Evolutionary conservation across 495 filamentous ascomycete species (phyloP).

Genomic region (Tirmania nivea): DNA sequence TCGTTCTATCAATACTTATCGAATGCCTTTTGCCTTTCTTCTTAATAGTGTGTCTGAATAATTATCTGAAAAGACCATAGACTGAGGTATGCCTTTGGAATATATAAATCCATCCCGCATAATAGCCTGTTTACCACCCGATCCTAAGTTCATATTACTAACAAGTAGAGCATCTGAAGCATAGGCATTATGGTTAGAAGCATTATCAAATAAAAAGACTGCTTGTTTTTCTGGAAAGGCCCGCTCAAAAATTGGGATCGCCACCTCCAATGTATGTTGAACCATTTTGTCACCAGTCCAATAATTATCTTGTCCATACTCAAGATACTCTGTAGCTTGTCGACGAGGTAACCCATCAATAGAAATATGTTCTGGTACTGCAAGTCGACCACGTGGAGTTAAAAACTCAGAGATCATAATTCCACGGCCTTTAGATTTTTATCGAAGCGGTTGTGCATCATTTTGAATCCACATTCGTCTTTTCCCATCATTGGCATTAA

Average conservation of each 20-base stretch:
- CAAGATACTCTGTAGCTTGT: conserved; percentile 1
- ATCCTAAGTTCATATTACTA: conserved; percentile 1
- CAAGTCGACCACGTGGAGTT: not conserved
- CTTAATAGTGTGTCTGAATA: not conserved
- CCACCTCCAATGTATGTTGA: not conserved
- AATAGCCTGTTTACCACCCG: not conserved
- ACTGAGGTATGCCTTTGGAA: not conserved
- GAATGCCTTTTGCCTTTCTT: not conserved
- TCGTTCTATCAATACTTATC: not conserved
- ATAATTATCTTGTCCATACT: conserved; percentile 1
- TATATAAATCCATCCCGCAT: not conserved
- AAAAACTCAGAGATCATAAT: conserved; percentile 4
- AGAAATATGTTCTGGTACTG: not conserved
- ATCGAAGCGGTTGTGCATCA: not conserved
- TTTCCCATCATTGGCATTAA: conserved; percentile 5
- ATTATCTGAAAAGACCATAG: not conserved
- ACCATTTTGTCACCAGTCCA: not conserved
- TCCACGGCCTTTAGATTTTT: not conserved
- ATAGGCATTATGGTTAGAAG: not conserved
- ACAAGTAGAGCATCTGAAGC: not conserved
- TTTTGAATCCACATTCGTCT: not conserved
- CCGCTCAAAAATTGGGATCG: conserved; percentile 1
- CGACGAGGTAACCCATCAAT: conserved; percentile 1
- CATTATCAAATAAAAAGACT: conserved; percentile 3
- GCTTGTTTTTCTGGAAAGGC: conserved; percentile 1